Percentiles rank a stretch among this genome's conserved stretches.
Evolutionary conservation across 2,329 filamentous ascomycete species (phyloP).

Genomic region (Penicillium sp.): DNA sequence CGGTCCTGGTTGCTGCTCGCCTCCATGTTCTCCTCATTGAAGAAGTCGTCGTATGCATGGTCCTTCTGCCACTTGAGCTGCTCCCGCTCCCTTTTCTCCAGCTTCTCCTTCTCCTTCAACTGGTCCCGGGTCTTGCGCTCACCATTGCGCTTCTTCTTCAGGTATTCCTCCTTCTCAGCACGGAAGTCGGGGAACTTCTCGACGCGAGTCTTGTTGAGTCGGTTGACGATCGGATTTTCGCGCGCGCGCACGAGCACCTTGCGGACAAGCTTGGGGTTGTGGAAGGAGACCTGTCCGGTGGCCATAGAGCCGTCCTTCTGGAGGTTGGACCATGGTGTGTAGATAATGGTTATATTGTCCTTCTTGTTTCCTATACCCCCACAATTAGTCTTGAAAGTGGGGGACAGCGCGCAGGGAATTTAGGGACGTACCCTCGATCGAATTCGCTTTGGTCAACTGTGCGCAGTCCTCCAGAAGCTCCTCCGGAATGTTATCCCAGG

Average conservation of each 20-base stretch:
- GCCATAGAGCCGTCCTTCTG: constrained; percentile 97
- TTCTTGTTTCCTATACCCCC: constrained; percentile 81
- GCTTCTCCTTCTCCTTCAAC: constrained; percentile 42
- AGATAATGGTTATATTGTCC: constrained; percentile 94
- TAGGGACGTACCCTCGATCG: constrained; percentile 73
- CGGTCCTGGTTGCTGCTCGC: constrained; percentile 83
- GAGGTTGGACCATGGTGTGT: constrained; percentile 96
- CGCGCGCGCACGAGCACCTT: constrained; percentile 75
- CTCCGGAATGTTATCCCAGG: constrained; percentile 79
- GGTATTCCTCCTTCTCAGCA: constrained; percentile 76
- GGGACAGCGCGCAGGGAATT: constrained; percentile 12
- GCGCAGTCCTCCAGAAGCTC: constrained; percentile 81
- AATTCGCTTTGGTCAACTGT: constrained; percentile 98
- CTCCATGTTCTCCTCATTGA: constrained; percentile 78
- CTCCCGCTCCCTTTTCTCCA: constrained; percentile 69
- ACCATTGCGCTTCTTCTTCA: constrained; percentile 69
- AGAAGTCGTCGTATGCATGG: constrained; percentile 95
- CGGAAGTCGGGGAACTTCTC: constrained; percentile 84
- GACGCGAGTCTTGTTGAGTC: constrained; percentile 94
- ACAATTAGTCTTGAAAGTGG: not conserved
- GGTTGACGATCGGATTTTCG: constrained; percentile 90
- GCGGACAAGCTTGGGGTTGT: constrained; percentile 80
- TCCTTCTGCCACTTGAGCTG: constrained; percentile 93
- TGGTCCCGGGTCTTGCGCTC: constrained; percentile 54
- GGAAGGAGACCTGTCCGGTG: constrained; percentile 90